Conservation (phyloP, 805 yeast species). For the Candida cerambycidarum region DNA sequence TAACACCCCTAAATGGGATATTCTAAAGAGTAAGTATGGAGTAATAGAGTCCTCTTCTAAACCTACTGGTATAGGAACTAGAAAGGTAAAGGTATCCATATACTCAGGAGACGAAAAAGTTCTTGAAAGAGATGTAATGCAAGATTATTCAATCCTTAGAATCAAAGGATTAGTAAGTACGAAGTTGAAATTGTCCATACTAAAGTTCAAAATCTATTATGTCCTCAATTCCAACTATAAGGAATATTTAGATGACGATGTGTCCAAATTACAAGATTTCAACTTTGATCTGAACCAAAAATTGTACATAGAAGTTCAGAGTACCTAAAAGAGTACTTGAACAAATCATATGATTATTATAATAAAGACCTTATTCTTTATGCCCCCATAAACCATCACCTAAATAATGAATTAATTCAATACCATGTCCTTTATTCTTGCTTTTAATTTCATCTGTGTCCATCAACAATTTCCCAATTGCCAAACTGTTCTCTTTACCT, state of each 20-base stretch:
- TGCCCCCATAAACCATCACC: slow-evolving; percentile 85
- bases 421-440: slow-evolving; percentile 84
- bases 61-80: slow-evolving; percentile 5
- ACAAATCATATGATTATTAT: too few relatives aligned
- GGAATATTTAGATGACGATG: slow-evolving; percentile 27
- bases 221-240: slow-evolving; percentile 19
- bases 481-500: slow-evolving; percentile 88
- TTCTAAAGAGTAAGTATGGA: slow-evolving; percentile 38
- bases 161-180: slow-evolving; percentile 34
- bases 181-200: slow-evolving; percentile 18
- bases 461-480: slow-evolving; percentile 86
- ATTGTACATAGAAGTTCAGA: neutral
- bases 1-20: slow-evolving; percentile 39
- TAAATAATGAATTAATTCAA: slow-evolving; percentile 76
- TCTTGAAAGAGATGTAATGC: slow-evolving; percentile 21
- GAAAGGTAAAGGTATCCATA: slow-evolving; percentile 15
- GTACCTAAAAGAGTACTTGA: neutral
- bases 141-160: slow-evolving; percentile 27
- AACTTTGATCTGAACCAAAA: neutral
- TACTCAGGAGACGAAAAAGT: slow-evolving; percentile 1
- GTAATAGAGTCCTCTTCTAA: slow-evolving; percentile 13
- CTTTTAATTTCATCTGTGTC: slow-evolving; percentile 84
- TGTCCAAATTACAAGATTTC: slow-evolving; percentile 24
- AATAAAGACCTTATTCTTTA: slow-evolving; percentile 6
- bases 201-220: slow-evolving; percentile 26